phyloP scores from a whole-genome alignment of 352 stramenopile genomes.

The Globisporangium ultimum region DNA sequence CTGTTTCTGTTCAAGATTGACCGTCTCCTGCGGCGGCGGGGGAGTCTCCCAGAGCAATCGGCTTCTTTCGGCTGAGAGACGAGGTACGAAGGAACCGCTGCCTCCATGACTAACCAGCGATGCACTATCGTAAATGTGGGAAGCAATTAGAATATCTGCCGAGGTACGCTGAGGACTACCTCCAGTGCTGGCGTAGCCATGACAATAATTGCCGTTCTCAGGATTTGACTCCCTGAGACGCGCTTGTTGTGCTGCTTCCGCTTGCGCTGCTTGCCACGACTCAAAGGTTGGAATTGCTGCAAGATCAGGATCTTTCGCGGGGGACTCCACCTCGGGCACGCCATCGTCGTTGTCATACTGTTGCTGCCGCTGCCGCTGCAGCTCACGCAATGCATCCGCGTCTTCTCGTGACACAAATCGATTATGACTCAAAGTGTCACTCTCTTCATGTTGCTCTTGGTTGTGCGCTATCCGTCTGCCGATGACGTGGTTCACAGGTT shows the following conservation, averaged over 20 bases:
- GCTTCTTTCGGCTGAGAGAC: conserved; percentile 16
- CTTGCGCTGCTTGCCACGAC: conserved; percentile 17
- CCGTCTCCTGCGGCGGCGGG: neutral
- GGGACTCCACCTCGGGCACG: conserved; percentile 12
- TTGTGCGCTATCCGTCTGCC: conserved; percentile 15
- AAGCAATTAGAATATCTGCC: conserved; percentile 9
- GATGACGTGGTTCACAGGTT: conserved; percentile 16
- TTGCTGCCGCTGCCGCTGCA: conserved; percentile 2
- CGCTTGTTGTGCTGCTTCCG: neutral
- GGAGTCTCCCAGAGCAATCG: conserved; percentile 28
- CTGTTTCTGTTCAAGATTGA: neutral
- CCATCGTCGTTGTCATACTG: conserved; percentile 16
- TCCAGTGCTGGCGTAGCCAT: neutral
- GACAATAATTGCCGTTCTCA: neutral
- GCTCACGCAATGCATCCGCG: conserved; percentile 8
- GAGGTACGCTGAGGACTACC: conserved; percentile 5
- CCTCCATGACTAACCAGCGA: neutral
- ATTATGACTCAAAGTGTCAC: conserved; percentile 3
- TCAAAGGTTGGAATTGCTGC: conserved; percentile 18
- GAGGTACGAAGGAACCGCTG: neutral
- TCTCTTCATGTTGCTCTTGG: conserved; percentile 32
- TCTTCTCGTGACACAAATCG: conserved; percentile 11
- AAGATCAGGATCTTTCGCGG: conserved; percentile 5
- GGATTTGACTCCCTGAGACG: neutral
- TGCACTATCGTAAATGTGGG: conserved; percentile 10